Evolutionary conservation across 2,329 filamentous ascomycete species (phyloP).

Genomic region (Pleoardoris graminearum): DNA sequence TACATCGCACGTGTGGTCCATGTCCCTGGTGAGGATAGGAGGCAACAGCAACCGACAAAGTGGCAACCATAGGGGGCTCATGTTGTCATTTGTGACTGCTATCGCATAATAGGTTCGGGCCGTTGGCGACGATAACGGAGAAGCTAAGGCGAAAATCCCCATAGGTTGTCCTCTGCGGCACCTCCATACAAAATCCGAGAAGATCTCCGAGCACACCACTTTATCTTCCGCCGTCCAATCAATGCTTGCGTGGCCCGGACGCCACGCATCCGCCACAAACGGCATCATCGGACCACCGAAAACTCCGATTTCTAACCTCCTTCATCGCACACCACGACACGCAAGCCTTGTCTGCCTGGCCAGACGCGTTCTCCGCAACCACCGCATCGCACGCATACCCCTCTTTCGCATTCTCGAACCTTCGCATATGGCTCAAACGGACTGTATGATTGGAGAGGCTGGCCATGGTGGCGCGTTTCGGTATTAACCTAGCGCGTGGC

Average conservation of each 20-base stretch:
- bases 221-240: not conserved
- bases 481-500: constrained; percentile 25
- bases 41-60: too few relatives aligned
- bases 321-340: constrained; percentile 26
- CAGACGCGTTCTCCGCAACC: constrained; percentile 19
- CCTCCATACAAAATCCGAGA: too few relatives aligned
- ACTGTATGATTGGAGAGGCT: constrained; percentile 24
- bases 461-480: constrained; percentile 1
- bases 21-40: too few relatives aligned
- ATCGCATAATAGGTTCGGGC: too few relatives aligned
- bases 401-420: constrained; percentile 25
- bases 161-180: too few relatives aligned
- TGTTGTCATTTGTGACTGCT: too few relatives aligned
- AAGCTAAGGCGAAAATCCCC: too few relatives aligned
- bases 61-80: too few relatives aligned
- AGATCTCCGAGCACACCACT: too few relatives aligned
- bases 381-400: constrained; percentile 22
- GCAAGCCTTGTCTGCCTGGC: constrained; percentile 33
- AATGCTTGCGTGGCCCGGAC: not conserved
- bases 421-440: constrained; percentile 18
- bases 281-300: constrained; percentile 23
- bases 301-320: constrained; percentile 13
- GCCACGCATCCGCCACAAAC: constrained; percentile 27
- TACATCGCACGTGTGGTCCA: too few relatives aligned
- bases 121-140: too few relatives aligned